These are phyloP conservation scores for Pholiota molesta DNA, from an alignment of 768 basidiomycete genomes.

Conservation along the genomic window DNA sequence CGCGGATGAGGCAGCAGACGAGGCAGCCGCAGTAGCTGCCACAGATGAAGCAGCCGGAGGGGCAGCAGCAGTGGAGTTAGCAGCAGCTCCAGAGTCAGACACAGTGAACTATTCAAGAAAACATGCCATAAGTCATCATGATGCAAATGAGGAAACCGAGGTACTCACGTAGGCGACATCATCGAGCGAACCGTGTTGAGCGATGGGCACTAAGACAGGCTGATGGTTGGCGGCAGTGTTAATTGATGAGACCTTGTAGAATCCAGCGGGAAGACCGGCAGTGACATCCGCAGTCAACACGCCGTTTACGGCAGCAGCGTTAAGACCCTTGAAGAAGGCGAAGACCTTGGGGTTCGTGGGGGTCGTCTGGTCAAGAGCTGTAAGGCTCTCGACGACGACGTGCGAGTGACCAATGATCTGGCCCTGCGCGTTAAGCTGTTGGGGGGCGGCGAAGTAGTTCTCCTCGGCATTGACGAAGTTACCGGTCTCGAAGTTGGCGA, in stretches of 20 bases:
- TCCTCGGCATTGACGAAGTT: conserved; percentile 57
- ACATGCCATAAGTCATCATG: neutral
- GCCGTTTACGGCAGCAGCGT: conserved; percentile 50
- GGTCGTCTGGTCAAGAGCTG: conserved; percentile 45
- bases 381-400: conserved; percentile 56
- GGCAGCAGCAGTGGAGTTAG: conserved; percentile 1
- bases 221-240: conserved; percentile 63
- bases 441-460: conserved; percentile 61
- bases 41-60: conserved; percentile 7
- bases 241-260: conserved; percentile 64
- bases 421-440: conserved; percentile 53
- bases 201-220: conserved; percentile 58
- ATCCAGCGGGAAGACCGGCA: conserved; percentile 57
- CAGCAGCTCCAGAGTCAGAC: conserved; percentile 16
- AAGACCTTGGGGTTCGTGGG: conserved; percentile 54
- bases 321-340: conserved; percentile 60
- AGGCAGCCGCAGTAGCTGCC: conserved; percentile 17
- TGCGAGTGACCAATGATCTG: conserved; percentile 61
- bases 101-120: conserved; percentile 18
- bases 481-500: conserved; percentile 49
- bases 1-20: no score
- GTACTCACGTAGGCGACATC: conserved; percentile 57
- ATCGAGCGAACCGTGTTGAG: conserved; percentile 61
- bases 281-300: conserved; percentile 52
- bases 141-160: neutral